Evolutionary conservation across 495 filamentous ascomycete genomes (phyloP), one percentile per base, ranked within the genome.

Genomic region (Trichoderma gamsii): DNA sequence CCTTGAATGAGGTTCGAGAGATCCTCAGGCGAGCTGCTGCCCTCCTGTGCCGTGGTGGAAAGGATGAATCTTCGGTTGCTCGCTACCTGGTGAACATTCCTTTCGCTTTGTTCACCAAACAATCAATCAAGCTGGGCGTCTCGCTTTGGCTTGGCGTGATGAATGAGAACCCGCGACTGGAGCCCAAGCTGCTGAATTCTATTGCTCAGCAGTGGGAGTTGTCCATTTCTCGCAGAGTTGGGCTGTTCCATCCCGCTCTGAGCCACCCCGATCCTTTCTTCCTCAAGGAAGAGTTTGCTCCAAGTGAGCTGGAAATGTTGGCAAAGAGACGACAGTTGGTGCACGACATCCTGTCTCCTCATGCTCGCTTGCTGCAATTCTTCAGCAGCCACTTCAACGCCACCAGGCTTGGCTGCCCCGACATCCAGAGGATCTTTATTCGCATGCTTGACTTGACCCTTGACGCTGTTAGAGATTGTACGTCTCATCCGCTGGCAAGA

Each of bases 131-230:
- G 72, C 87, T 97, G 11, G 96, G 96, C 21, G 89, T 98, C 41
- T 97, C 93, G 21, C 84, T 98, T 11, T 99, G 96, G 96, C 85
- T 97, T 56, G 92, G 93, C 35, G 89, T 97, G 8, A 97, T 98
- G 71, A 93, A 98, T 74, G 96, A 98, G 73, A 98, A 97, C 73
- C 93, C 94, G 18, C 84, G 83, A 63, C 86, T 96, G 78, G 91
- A 97, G 74, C 82, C 93, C 1, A 88, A 90, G 61, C 85, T 99
- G 63, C 74, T 98, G 27, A 85, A 85, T 59, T 91, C 96, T 73
- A 88, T 98, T 69, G 89, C 89, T 4, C 88, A 90, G 72, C 87
- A 90, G 64, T 99, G 95, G 92, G 93, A 97, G 74, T 77, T 81
- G 63, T 93, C 88, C 41, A 85, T 97, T 29, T 84, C 89, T 69